These are phyloP conservation scores for Hypoxylon sp. DNA, from an alignment of 2,329 filamentous ascomycete species.

Conservation along the genomic window DNA sequence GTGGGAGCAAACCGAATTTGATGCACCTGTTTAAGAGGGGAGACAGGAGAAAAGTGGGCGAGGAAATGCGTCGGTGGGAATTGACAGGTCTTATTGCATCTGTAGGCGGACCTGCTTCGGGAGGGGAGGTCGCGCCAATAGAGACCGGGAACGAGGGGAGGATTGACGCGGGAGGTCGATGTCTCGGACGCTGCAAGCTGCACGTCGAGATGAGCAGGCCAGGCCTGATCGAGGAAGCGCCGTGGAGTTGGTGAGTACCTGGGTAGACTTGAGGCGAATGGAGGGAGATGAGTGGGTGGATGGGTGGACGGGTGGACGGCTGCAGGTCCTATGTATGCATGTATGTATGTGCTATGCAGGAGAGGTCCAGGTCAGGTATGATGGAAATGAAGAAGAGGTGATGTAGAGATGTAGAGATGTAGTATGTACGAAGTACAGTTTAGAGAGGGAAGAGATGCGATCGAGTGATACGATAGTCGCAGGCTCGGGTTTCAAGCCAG, in stretches of 20 bases:
- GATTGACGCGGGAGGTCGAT: slow-evolving; percentile 35
- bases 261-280: slow-evolving; percentile 15
- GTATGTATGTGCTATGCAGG: no score
- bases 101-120: slow-evolving; percentile 15
- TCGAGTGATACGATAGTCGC: slow-evolving; percentile 33
- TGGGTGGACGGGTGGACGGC: slow-evolving; percentile 18
- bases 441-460: slow-evolving; percentile 25
- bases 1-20: slow-evolving; percentile 19
- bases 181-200: slow-evolving; percentile 37
- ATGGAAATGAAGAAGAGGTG: slow-evolving; percentile 25
- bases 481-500: slow-evolving; percentile 41
- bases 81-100: slow-evolving; percentile 47
- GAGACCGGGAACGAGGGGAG: slow-evolving; percentile 38
- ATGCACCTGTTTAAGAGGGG: slow-evolving; percentile 26
- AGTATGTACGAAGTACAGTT: no score
- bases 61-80: slow-evolving; percentile 41
- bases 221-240: slow-evolving; percentile 40
- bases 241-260: slow-evolving; percentile 34
- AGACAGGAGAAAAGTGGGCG: slow-evolving; percentile 45
- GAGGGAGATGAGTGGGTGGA: slow-evolving; percentile 15
- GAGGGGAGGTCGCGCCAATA: slow-evolving; percentile 41
- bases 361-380: slow-evolving; percentile 27
- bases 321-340: slow-evolving; percentile 26
- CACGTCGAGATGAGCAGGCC: slow-evolving; percentile 41
- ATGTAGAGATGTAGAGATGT: no score